Evolutionary conservation across 768 basidiomycete species (phyloP), one percentile per base, ranked within the genome.

Genomic region (Ephemerocybe angulata): DNA sequence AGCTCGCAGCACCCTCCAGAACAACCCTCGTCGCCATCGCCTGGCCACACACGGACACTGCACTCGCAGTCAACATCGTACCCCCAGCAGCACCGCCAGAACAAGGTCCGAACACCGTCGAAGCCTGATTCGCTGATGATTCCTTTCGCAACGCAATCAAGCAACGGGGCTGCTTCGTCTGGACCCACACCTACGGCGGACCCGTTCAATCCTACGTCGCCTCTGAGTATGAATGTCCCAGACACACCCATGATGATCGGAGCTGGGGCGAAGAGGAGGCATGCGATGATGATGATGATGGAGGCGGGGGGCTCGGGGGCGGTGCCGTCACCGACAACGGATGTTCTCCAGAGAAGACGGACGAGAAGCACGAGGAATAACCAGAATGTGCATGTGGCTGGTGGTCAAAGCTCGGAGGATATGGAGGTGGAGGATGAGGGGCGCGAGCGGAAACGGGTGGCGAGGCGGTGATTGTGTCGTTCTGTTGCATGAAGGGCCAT

Each of bases 341-440:
- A 70, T 31, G 43, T 65, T 43, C 51, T 58, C 60, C 37, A 63
- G 35, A 53, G 62, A 37, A 50, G 86, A 53, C 76, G 87, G 43
- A 87, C 83, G 4, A 69, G 84, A 38, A 86, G 82, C 57, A 65
- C 74, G 22, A 65, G 74, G 44, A 72, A 68, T 35, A 63, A 62
- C 43, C 74, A 73, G 66, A 76, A 69, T 35, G 74, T 64, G 68
- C 76, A 63, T 58, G 69, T 69, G 58, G 76, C 65, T 58, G 62
- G 72, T 46, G 68, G 69, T 6, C 73, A 70, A 49, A 57, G 64
- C 24, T 41, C 67, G 50, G 80, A 82, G 47, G 80, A 78, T 57
- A 89, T 90, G 82, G 87, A 90, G 38, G 74, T 90, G 17, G 89
- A 91, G 61, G 89, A 90, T 50, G 87, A 88, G 13, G 77, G 77